These are phyloP conservation scores for Cytidiella melzeri DNA, from an alignment of 768 basidiomycete genomes.

Conservation along the genomic window DNA sequence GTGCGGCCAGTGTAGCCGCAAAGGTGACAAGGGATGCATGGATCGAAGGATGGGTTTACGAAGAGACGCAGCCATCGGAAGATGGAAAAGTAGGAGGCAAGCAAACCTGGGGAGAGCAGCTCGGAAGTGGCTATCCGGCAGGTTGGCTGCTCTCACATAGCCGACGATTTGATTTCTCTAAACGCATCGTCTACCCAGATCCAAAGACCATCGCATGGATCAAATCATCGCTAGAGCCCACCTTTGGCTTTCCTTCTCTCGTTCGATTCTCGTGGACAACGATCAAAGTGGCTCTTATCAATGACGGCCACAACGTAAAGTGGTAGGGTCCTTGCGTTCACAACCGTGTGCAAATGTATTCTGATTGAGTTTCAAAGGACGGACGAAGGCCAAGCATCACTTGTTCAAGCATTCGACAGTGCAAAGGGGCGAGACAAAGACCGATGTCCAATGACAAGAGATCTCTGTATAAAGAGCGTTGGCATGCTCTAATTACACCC, in stretches of 20 bases:
- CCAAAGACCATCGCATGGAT: constrained; percentile 92
- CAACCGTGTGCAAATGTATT: no score
- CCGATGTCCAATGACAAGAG: constrained; percentile 62
- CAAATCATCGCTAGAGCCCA: constrained; percentile 64
- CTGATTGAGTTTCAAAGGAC: constrained; percentile 42
- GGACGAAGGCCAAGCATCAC: constrained; percentile 76
- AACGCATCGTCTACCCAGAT: constrained; percentile 39
- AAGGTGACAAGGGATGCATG: constrained; percentile 94
- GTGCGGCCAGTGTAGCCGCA: constrained; percentile 95
- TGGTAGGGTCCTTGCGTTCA: constrained; percentile 48
- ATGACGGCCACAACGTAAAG: constrained; percentile 67
- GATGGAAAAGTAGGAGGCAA: not conserved
- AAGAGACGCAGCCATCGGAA: constrained; percentile 42
- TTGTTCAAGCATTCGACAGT: constrained; percentile 68
- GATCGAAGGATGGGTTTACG: constrained; percentile 79
- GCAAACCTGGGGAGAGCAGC: constrained; percentile 27
- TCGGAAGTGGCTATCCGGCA: constrained; percentile 90
- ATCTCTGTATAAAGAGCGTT: constrained; percentile 68
- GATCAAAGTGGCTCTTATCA: constrained; percentile 78
- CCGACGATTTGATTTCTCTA: not conserved
- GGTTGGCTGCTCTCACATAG: constrained; percentile 35
- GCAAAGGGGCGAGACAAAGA: constrained; percentile 72
- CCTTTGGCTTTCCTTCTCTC: constrained; percentile 88
- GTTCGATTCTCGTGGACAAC: constrained; percentile 97
- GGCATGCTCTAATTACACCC: constrained; percentile 43